Evolutionary conservation across 768 basidiomycete genomes (phyloP).

Genomic region (Infundibulicybe gibba): DNA sequence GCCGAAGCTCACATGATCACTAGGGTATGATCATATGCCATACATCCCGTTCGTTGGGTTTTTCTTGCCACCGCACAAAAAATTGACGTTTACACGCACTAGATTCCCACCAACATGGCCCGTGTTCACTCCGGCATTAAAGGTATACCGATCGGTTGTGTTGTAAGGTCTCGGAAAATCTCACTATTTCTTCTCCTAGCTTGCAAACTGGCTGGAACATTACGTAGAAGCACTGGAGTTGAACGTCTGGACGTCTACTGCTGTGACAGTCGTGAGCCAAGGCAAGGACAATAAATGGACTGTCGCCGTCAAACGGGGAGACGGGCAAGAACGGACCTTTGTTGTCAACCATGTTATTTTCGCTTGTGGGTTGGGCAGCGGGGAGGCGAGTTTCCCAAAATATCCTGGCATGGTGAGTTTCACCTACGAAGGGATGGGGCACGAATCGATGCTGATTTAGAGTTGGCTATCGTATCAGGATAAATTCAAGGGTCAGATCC

Average conservation of each 20-base stretch:
- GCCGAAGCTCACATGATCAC: conserved; percentile 32
- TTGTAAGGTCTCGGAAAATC: not conserved
- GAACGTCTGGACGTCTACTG: conserved; percentile 58
- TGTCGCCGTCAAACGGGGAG: conserved; percentile 32
- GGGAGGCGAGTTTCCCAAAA: conserved; percentile 39
- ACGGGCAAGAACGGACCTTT: conserved; percentile 32
- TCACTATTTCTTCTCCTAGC: conserved; percentile 21
- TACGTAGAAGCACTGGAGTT: conserved; percentile 60
- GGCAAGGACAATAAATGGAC: conserved; percentile 35
- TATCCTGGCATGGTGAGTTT: conserved; percentile 40
- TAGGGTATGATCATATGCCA: conserved; percentile 21
- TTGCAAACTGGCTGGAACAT: conserved; percentile 66
- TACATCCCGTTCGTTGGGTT: conserved; percentile 47
- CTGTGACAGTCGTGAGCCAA: conserved; percentile 27
- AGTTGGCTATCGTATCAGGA: not conserved
- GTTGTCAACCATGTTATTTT: conserved; percentile 49
- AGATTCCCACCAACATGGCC: conserved; percentile 60
- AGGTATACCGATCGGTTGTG: conserved; percentile 21
- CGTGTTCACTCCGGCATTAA: conserved; percentile 51
- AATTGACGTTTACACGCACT: no score
- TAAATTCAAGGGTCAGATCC: not conserved
- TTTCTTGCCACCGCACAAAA: not conserved
- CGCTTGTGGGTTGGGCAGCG: conserved; percentile 49
- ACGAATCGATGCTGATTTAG: not conserved
- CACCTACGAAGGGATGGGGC: no score